These are phyloP conservation scores for Macaranga tanarius DNA, from an alignment of 441 rosid genomes.

Conservation along the genomic window DNA sequence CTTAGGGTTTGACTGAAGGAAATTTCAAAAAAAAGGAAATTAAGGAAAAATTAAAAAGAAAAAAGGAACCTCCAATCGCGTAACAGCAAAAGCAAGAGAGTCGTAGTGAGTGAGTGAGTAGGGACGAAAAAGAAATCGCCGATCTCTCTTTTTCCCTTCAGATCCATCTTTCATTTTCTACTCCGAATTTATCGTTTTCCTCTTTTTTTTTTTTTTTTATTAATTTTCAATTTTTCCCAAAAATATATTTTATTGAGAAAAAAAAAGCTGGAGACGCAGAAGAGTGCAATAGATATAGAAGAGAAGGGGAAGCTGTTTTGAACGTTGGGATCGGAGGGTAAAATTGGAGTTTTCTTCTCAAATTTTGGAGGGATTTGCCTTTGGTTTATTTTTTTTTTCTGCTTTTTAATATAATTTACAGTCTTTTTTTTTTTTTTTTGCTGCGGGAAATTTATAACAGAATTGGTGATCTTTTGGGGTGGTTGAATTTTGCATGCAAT, in stretches of 20 bases:
- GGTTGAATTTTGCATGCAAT: slow-evolving; percentile 62
- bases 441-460: slow-evolving; percentile 26
- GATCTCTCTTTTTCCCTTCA: not conserved
- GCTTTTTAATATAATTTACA: slow-evolving; percentile 18
- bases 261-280: slow-evolving; percentile 1
- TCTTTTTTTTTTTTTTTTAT: not conserved
- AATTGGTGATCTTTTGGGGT: slow-evolving; percentile 12
- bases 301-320: slow-evolving; percentile 26
- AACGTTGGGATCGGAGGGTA: slow-evolving; percentile 64
- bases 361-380: slow-evolving; percentile 38
- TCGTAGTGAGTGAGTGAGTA: slow-evolving; percentile 17
- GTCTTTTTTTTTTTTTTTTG: slow-evolving; percentile 12
- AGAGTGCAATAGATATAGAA: slow-evolving; percentile 17
- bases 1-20: slow-evolving; percentile 56
- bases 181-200: slow-evolving; percentile 22
- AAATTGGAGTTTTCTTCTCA: slow-evolving; percentile 31
- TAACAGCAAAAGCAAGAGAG: slow-evolving; percentile 35
- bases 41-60: not conserved
- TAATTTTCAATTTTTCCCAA: not conserved
- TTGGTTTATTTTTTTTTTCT: slow-evolving; percentile 1
- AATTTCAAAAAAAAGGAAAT: not conserved
- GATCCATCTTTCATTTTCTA: slow-evolving; percentile 17
- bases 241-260: not conserved
- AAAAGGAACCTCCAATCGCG: slow-evolving; percentile 34
- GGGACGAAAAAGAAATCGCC: slow-evolving; percentile 4